Base-by-base conservation (phyloP, 2,329 filamentous ascomycete genomes). In the Pseudogymnoascus sp. region DNA sequence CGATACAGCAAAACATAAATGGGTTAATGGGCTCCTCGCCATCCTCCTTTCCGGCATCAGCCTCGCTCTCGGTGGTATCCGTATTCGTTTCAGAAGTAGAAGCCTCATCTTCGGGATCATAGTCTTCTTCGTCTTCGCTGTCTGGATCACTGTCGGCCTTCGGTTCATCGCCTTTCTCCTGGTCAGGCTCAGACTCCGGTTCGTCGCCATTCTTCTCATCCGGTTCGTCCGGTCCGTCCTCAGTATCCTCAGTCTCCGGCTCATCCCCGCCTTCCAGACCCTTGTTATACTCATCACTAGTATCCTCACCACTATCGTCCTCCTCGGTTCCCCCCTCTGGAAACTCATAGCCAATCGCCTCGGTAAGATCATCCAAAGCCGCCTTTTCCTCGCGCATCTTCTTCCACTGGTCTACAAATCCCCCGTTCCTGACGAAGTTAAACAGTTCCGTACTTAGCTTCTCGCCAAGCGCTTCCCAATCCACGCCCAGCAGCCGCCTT, bases 151-250 rank as follows among this genome's bases (percentile, higher is more conserved):
- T n/a, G 13, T 48, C 42, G 3, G 7, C 31, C n/a, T 31, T n/a
- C 12, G 27, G 6, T n/a, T 48, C 13, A n/a, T 15, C 5, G 5
- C 17, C 10, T 13, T 44, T 27, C 41, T 27, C 21, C 21, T 81
- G 0, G 88, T 90, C 10, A 77, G 72, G 13, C 87, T 85, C 0
- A 87, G 82, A 31, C 83, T 84, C 0, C 89, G 85, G 0, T 10
- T 39, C 38, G 6, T 39, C 38, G 7, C 6, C 39, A 25, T 5
- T 10, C 39, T 42, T 17, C 2, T 25, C 17, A 8, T 13, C 10
- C 21, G 21, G 21, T 21, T 21, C 21, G 21, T 21, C 21, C 21
- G 21, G 21, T 21, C 21, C 21, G 21, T 21, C 21, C 21, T 21
- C 21, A 21, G 21, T 21, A 21, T 36, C 35, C 35, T 36, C 12